Base-by-base conservation (phyloP, 306 rosid species). In the Fragaria nilgerrensis region DNA sequence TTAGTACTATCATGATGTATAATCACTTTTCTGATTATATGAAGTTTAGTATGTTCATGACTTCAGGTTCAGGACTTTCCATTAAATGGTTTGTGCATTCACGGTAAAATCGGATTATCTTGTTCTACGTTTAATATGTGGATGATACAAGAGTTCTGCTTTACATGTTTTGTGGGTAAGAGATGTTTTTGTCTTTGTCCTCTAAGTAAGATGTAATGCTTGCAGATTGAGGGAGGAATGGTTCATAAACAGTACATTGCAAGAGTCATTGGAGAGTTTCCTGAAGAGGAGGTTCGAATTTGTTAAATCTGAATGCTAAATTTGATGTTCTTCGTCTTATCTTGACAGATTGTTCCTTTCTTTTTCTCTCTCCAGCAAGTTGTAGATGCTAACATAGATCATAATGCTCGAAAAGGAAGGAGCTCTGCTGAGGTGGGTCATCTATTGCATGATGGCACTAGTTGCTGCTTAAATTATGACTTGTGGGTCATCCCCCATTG, bases 351-450 rank as follows among this genome's bases (percentile, higher is more conserved):
- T 75, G 64, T 68, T 39, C 47, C 23, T 73, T 55, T 76, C 62
- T 69, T 75, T 68, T 37, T 66, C 16, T 80, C 63, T 19, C 72
- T 80, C 83, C 87, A 96, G 99, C 79, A 85, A 84, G 76, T 82
- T 74, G 89, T 88, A 63, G 96, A 93, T 82, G 94, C 87, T 73
- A 93, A 89, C 73, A 73, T 96, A 80, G 80, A 89, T 68, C 89
- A 96, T 80, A 84, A 93, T 90, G 88, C 97, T 78, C 91, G 94
- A 50, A 96, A 96, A 88, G 92, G 91, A 81, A 89, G 92, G 82
- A 91, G 97, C 91, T 87, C 93, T 15, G 89, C 87, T 19, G 96
- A 90, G 94, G 99, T 91, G 84, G 86, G 86, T 70, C 70, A 25
- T 56, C 16, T 2, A 53, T 39, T 17, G 22, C 59, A 23, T 68